Evolutionary conservation across 2,329 filamentous ascomycete genomes (phyloP).

Genomic region (Sclerotinia trifoliorum): DNA sequence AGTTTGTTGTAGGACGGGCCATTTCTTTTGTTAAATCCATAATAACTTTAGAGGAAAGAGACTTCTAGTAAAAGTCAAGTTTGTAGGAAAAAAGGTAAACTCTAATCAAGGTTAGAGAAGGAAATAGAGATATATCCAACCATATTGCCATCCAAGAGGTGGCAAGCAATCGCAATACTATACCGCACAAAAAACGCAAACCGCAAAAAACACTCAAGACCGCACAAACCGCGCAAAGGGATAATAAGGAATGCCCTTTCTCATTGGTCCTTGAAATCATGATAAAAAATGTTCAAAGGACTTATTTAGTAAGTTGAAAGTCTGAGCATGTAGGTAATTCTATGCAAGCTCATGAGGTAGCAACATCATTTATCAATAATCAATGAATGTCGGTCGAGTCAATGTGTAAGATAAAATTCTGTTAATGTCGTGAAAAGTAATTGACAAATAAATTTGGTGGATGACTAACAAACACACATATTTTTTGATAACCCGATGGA

Average conservation of each 20-base stretch:
- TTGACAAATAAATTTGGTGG: too few relatives aligned
- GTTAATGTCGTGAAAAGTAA: too few relatives aligned
- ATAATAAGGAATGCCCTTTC: neutral
- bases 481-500: too few relatives aligned
- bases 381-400: too few relatives aligned
- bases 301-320: too few relatives aligned
- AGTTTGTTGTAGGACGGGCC: neutral
- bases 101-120: neutral
- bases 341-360: too few relatives aligned
- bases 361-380: too few relatives aligned
- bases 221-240: conserved; percentile 13
- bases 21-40: conserved; percentile 4
- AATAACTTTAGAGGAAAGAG: neutral
- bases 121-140: conserved; percentile 1
- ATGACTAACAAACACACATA: too few relatives aligned
- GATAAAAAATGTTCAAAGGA: too few relatives aligned
- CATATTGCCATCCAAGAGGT: neutral
- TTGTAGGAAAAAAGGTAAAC: neutral
- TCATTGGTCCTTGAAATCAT: neutral
- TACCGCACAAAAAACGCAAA: conserved; percentile 18
- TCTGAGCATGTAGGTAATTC: too few relatives aligned
- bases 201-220: conserved; percentile 9
- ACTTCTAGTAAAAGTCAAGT: conserved; percentile 11
- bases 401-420: too few relatives aligned
- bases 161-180: neutral